These are phyloP conservation scores for Pythium oligandrum DNA, from an alignment of 352 stramenopile species.

Conservation along the genomic window DNA sequence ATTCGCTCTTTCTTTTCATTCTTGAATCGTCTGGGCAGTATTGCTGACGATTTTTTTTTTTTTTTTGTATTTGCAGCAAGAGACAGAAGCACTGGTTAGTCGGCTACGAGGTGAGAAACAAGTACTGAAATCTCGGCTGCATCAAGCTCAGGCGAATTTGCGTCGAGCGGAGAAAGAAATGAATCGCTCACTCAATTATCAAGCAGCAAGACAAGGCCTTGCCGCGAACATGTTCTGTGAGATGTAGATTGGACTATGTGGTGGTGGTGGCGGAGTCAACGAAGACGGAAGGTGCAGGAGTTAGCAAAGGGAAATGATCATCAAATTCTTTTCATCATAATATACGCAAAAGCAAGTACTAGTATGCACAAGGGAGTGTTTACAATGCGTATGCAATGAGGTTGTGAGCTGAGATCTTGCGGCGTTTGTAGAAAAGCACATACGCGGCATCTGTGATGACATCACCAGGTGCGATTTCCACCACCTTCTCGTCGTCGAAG, in stretches of 20 bases:
- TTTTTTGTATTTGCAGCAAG: slow-evolving; percentile 32
- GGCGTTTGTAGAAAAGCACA: slow-evolving; percentile 90
- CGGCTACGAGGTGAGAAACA: slow-evolving; percentile 40
- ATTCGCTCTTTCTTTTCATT: too few relatives aligned
- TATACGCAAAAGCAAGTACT: too few relatives aligned
- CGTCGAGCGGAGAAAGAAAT: slow-evolving; percentile 55
- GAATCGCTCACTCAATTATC: slow-evolving; percentile 34
- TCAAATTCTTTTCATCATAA: too few relatives aligned
- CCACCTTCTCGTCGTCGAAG: slow-evolving; percentile 81
- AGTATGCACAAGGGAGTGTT: too few relatives aligned
- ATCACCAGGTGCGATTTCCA: slow-evolving; percentile 62
- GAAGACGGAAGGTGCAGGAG: too few relatives aligned
- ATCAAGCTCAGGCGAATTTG: slow-evolving; percentile 49
- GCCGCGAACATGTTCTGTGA: slow-evolving; percentile 66
- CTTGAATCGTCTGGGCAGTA: neutral
- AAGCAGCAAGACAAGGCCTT: slow-evolving; percentile 41
- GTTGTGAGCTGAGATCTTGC: slow-evolving; percentile 64
- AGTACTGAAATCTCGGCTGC: slow-evolving; percentile 39
- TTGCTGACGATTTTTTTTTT: slow-evolving; percentile 24
- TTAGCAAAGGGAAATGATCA: too few relatives aligned
- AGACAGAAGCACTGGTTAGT: slow-evolving; percentile 28
- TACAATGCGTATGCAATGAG: slow-evolving; percentile 60
- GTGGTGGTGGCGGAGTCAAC: too few relatives aligned
- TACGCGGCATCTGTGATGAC: slow-evolving; percentile 85
- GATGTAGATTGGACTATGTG: slow-evolving; percentile 25